Conservation (phyloP, 192 early-diverging fungal species). For the Umbelopsis ramanniana region DNA sequence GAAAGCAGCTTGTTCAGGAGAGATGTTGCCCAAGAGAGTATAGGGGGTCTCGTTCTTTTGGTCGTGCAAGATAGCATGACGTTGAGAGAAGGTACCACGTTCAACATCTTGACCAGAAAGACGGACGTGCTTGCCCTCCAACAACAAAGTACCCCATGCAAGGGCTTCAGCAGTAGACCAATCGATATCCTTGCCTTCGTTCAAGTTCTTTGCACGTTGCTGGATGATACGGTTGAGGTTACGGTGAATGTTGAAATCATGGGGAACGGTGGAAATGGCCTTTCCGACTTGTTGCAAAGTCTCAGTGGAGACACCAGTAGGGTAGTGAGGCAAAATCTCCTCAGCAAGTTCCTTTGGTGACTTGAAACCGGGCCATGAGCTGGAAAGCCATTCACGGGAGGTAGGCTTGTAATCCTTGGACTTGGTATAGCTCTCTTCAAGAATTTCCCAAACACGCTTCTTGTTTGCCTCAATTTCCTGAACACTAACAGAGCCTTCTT, state of each 20-base stretch:
- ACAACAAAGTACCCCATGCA: conserved; percentile 89
- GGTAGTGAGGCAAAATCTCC: conserved; percentile 67
- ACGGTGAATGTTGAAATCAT: conserved; percentile 84
- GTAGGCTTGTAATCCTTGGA: conserved; percentile 90
- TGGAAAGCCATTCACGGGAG: conserved; percentile 93
- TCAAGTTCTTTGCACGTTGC: conserved; percentile 79
- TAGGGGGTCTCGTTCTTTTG: conserved; percentile 86
- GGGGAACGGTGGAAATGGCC: conserved; percentile 79
- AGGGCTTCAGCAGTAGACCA: conserved; percentile 96
- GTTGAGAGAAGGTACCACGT: conserved; percentile 99
- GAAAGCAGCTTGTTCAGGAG: conserved; percentile 85
- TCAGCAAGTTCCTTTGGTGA: conserved; percentile 74
- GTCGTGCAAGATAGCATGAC: conserved; percentile 96
- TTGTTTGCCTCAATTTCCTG: conserved; percentile 88
- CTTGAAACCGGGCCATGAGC: conserved; percentile 92
- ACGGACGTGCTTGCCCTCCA: conserved; percentile 92
- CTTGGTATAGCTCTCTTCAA: conserved; percentile 91
- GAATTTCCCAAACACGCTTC: conserved; percentile 87
- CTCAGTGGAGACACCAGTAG: conserved; percentile 76
- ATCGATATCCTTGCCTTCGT: conserved; percentile 84
- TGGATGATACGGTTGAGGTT: conserved; percentile 88
- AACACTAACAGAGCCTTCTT: conserved; percentile 82
- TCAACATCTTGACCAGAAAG: conserved; percentile 98
- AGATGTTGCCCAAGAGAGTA: conserved; percentile 86
- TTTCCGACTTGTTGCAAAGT: conserved; percentile 83